These are phyloP conservation scores for Neurospora sp. DNA, from an alignment of 495 filamentous ascomycete genomes.

Conservation along the genomic window DNA sequence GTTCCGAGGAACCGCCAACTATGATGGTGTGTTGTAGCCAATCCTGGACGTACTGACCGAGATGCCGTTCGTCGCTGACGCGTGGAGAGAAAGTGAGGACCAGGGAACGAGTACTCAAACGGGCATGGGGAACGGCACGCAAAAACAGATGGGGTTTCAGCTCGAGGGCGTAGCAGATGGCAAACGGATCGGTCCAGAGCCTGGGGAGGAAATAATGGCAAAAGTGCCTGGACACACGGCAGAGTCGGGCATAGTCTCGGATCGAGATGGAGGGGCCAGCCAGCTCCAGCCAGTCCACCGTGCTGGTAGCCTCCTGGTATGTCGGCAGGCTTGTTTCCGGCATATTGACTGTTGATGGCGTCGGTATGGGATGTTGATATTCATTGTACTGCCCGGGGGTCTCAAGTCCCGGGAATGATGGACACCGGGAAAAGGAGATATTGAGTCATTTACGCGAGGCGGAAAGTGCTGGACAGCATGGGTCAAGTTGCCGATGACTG, in stretches of 20 bases:
- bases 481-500: background rate
- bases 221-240: constrained; percentile 32
- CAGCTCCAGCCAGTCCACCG: constrained; percentile 33
- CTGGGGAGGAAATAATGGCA: constrained; percentile 33
- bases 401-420: background rate
- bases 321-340: constrained; percentile 22
- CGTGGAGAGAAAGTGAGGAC: background rate
- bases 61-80: no score
- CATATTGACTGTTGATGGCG: background rate
- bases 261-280: constrained; percentile 27
- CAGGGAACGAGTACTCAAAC: background rate
- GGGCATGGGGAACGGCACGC: background rate
- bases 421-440: background rate
- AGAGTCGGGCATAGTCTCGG: constrained; percentile 28
- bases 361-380: background rate
- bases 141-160: background rate
- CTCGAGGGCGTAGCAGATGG: constrained; percentile 11
- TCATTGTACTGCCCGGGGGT: background rate
- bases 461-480: background rate
- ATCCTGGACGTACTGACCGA: no score
- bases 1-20: no score
- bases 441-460: background rate
- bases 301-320: constrained; percentile 30
- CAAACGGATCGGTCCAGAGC: constrained; percentile 35
- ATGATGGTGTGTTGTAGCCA: no score